Evolutionary conservation across 306 rosid genomes (phyloP), one percentile per base, ranked within the genome.

Genomic region (Cucurbita maxima): DNA sequence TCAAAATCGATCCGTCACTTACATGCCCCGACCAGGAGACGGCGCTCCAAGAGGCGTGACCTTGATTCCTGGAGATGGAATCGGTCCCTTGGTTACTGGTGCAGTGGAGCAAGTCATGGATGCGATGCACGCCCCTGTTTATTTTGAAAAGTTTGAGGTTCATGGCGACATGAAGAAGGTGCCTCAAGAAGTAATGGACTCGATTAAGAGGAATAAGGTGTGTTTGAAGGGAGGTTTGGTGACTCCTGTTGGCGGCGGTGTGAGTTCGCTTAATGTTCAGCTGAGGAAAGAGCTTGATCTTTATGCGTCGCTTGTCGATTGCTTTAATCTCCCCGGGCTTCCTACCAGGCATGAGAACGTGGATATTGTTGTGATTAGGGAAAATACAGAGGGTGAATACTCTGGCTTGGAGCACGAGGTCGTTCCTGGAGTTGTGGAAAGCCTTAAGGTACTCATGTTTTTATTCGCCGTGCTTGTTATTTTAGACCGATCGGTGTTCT

Each of bases 31-130:
- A 8, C 96, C 97, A 19, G 97, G 97, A 0, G 96, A 89, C 52
- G 97, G 96, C 16, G 2, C 93, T 5, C 91, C 96, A 0, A 88
- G 97, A 0, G 58, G 81, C 13, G 93, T 91, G 5, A 89, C 97
- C 6, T 84, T 91, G 22, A 91, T 91, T 20, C 97, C 91, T 3
- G 96, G 97, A 9, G 96, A 91, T 45, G 96, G 97, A 22, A 86
- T 89, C 60, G 97, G 96, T 0, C 96, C 97, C 0, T 44, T 87
- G 58, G 97, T 91, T 0, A 91, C 97, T 12, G 85, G 83, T 15
- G 90, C 93, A 1, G 96, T 91, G 15, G 97, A 89, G 72, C 91
- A 87, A 79, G 91, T 91, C n/a, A 87, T 91, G 93, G 93, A 89
- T 54, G 86, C 87, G 71, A 89, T 91, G 91, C 97, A 91, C 76